phyloP scores from a whole-genome alignment of 1,284 basidiomycete species.

The Cutaneotrichosporon sp. region DNA sequence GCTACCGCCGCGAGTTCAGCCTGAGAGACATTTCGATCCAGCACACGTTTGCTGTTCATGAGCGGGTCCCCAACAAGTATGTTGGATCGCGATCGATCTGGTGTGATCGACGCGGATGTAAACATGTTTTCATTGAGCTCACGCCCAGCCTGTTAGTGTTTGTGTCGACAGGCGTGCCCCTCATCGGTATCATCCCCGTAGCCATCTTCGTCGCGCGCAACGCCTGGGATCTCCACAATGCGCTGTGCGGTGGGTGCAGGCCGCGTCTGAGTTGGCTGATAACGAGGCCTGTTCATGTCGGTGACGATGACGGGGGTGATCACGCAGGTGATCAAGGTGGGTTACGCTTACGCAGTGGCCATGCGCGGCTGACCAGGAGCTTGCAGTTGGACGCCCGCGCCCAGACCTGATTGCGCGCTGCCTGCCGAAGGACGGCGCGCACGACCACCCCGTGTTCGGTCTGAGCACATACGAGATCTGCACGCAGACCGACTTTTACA shows the following conservation, averaged over 20 bases:
- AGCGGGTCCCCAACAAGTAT: slow-evolving; percentile 69
- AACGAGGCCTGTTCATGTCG: slow-evolving; percentile 61
- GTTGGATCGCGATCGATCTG: background rate
- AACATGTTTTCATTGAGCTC: slow-evolving; percentile 23
- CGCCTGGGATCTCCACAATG: slow-evolving; percentile 83
- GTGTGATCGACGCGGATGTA: background rate
- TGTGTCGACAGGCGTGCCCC: slow-evolving; percentile 64
- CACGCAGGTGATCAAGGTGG: slow-evolving; percentile 76
- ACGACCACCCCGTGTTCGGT: slow-evolving; percentile 63
- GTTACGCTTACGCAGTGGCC: background rate
- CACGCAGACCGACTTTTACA: slow-evolving; percentile 58
- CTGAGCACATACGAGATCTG: slow-evolving; percentile 73
- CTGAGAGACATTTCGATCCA: slow-evolving; percentile 66
- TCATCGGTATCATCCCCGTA: slow-evolving; percentile 62
- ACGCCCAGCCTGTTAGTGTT: slow-evolving; percentile 56
- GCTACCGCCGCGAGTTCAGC: slow-evolving; percentile 79
- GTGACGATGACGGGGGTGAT: slow-evolving; percentile 70
- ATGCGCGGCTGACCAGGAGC: slow-evolving; percentile 3
- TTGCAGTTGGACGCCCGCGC: slow-evolving; percentile 74
- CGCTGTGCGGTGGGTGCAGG: slow-evolving; percentile 57
- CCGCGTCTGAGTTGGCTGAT: background rate
- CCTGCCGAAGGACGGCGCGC: slow-evolving; percentile 61
- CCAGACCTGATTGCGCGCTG: slow-evolving; percentile 81
- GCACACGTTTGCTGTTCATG: slow-evolving; percentile 68
- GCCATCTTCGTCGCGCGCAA: slow-evolving; percentile 67